Conservation (phyloP, 345 rosid genomes). For the Eucalyptus erythrocorys region DNA sequence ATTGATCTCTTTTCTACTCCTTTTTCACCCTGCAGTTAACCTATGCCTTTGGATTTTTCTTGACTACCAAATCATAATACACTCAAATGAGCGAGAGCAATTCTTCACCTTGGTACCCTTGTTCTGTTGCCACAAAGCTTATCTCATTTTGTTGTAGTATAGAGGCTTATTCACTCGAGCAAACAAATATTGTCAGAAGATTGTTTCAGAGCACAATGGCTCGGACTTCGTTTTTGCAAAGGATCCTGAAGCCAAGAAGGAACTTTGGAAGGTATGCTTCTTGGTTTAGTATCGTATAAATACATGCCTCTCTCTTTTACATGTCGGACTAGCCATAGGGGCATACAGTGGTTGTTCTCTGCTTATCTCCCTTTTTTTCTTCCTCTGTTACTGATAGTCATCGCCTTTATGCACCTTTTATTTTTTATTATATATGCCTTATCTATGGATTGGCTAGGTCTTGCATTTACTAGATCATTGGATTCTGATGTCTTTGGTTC, state of each 20-base stretch:
- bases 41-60: not conserved
- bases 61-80: not conserved
- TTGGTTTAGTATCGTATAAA: not conserved
- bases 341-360: not conserved
- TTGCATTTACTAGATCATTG: not conserved
- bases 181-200: slow-evolving; percentile 76
- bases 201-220: slow-evolving; percentile 71
- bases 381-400: not conserved
- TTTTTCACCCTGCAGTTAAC: not conserved
- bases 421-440: not conserved
- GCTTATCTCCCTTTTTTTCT: not conserved
- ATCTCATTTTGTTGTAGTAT: not conserved
- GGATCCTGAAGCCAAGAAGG: slow-evolving; percentile 74
- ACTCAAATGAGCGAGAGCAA: not conserved
- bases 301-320: not conserved
- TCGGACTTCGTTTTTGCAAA: slow-evolving; percentile 81
- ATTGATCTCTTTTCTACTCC: not conserved
- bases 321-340: not conserved
- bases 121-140: not conserved
- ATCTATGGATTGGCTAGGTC: not conserved
- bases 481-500: not conserved
- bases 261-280: slow-evolving; percentile 73
- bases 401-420: not conserved
- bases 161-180: slow-evolving; percentile 87
- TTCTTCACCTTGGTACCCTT: not conserved